Percentiles rank a stretch among this genome's conserved stretches.
phyloP scores from a whole-genome alignment of 2,329 filamentous ascomycete species.

The Colletotrichum nymphaeae region DNA sequence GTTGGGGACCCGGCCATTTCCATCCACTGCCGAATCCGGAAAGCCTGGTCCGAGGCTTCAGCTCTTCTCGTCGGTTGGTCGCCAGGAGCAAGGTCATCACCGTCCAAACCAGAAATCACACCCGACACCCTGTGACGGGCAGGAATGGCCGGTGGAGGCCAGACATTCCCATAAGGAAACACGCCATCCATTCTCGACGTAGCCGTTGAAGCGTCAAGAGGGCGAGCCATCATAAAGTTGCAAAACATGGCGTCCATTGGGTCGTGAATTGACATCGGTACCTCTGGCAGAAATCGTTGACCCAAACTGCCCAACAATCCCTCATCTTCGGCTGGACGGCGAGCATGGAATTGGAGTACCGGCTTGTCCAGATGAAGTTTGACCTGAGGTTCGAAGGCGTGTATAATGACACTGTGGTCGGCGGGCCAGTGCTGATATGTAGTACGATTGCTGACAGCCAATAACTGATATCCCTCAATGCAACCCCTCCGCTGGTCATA shows the following conservation, averaged over 20 bases:
- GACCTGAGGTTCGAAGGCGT: constrained; percentile 77
- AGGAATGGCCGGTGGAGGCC: constrained; percentile 81
- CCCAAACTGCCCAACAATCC: constrained; percentile 16
- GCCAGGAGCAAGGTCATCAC: constrained; percentile 41
- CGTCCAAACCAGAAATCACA: constrained; percentile 40
- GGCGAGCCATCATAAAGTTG: constrained; percentile 74
- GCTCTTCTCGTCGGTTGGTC: constrained; percentile 59
- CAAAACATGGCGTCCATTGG: constrained; percentile 66
- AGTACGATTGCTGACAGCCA: constrained; percentile 70
- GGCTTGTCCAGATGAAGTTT: constrained; percentile 81
- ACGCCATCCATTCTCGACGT: constrained; percentile 41
- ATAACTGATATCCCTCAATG: constrained; percentile 83
- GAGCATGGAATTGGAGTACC: constrained; percentile 66
- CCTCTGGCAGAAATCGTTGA: constrained; percentile 60
- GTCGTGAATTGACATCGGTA: constrained; percentile 62
- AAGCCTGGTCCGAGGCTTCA: constrained; percentile 76
- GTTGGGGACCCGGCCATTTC: constrained; percentile 63
- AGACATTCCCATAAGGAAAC: constrained; percentile 68
- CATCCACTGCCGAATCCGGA: constrained; percentile 82
- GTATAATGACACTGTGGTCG: constrained; percentile 74
- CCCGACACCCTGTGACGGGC: constrained; percentile 64
- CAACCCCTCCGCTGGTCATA: constrained; percentile 79
- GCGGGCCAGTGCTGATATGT: constrained; percentile 72
- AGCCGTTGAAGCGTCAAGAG: constrained; percentile 52
- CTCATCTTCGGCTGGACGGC: constrained; percentile 1